Base-by-base conservation (phyloP, 2,329 filamentous ascomycete species). In the Mycosphaerelloides madeirae region DNA sequence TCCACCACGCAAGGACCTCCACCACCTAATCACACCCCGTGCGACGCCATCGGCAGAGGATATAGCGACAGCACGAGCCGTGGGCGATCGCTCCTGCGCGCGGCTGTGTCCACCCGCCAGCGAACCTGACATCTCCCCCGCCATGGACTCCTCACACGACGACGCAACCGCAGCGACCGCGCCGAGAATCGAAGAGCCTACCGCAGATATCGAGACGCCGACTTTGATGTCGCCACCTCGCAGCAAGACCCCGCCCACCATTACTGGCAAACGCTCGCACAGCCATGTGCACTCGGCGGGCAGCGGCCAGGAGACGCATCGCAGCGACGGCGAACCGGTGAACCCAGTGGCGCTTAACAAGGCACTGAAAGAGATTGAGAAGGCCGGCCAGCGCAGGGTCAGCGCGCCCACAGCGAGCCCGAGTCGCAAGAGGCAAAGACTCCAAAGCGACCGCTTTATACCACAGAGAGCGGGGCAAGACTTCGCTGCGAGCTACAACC, bases 381-480 rank as follows among this genome's bases (percentile, higher is more conserved):
- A 80, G 46, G 73, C 73, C 11, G 77, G 77, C n/a, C 72, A 72
- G 48, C 70, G 72, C 36, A 68, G 79, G 43, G 58, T 80, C 53
- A 74, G 75, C 44, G 84, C 81, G 22, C 81, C 82, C 3, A 77
- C 73, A 33, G 75, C 77, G 22, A 85, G 81, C 63, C 82, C 83
- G 3, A 83, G 80, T 62, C 72, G 83, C 49, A 86, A 86, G 66
- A 74, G 81, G 52, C 81, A 83, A 63, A 73, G 81, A 50, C 71
- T 84, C 14, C 83, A 85, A 60, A 70, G 74, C 52, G 59, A 46
- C 63, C 95, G 93, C 59, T 98, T 98, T 65, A 97, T 98, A 56
- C 93, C 93, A 20, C 94, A 93, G 58, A 81, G 93, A 32, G 84
- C 90, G 53, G 93, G 91, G 5, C 89, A 95, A 66, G 93, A 98